Evolutionary conservation across 2,329 filamentous ascomycete species (phyloP).

Genomic region (Penicillium sp.): DNA sequence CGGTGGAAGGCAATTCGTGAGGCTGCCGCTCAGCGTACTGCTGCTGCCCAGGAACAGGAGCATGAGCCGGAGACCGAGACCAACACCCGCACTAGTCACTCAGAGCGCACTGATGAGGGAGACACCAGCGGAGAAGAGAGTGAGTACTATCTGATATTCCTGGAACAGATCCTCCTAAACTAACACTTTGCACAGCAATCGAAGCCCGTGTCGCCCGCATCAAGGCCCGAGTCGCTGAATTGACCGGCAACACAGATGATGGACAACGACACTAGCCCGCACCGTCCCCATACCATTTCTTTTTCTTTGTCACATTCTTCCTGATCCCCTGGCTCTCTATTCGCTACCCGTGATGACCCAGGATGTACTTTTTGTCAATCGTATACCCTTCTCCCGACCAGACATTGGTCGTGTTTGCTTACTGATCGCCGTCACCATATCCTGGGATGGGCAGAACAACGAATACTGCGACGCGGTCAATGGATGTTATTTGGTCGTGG

Average conservation of each 20-base stretch:
- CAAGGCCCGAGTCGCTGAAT: constrained; percentile 91
- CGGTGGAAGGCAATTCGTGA: constrained; percentile 95
- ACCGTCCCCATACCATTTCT: background rate
- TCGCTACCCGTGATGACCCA: constrained; percentile 5
- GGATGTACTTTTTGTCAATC: constrained; percentile 8
- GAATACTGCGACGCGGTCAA: constrained; percentile 21
- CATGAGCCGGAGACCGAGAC: constrained; percentile 59
- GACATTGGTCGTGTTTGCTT: constrained; percentile 17
- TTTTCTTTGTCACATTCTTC: background rate
- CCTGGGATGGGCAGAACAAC: constrained; percentile 7
- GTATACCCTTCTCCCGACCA: constrained; percentile 15
- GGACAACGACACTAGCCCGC: constrained; percentile 19
- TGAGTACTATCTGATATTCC: constrained; percentile 50
- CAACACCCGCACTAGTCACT: constrained; percentile 51
- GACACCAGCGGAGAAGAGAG: constrained; percentile 95
- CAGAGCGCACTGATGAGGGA: constrained; percentile 68
- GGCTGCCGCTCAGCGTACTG: constrained; percentile 82
- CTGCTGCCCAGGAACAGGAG: constrained; percentile 44
- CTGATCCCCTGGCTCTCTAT: constrained; percentile 8
- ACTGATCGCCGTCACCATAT: constrained; percentile 4
- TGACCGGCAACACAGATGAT: constrained; percentile 80
- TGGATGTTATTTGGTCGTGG: constrained; percentile 14
- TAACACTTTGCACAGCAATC: constrained; percentile 62
- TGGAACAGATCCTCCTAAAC: constrained; percentile 25
- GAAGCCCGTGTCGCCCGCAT: constrained; percentile 95